Percentiles rank a stretch among this genome's conserved stretches.
Conservation (phyloP, 768 basidiomycete genomes). For the Tylopilus vinaceipallidus region DNA sequence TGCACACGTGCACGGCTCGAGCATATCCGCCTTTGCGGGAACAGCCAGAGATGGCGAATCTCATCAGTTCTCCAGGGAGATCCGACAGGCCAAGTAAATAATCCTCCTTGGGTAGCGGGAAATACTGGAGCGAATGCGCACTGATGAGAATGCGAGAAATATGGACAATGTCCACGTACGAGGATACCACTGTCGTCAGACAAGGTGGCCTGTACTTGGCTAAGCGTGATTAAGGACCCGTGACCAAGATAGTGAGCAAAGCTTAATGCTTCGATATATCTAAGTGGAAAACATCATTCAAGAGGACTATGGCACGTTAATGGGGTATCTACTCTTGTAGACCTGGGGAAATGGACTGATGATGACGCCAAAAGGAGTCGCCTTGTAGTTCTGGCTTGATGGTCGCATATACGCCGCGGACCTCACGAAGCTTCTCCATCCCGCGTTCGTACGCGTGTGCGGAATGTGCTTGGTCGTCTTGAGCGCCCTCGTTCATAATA, state of each 20-base stretch:
- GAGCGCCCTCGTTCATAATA: constrained; percentile 44
- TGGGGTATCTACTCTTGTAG: constrained; percentile 62
- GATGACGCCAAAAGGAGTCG: constrained; percentile 75
- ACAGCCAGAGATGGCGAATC: constrained; percentile 86
- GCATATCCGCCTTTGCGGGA: constrained; percentile 61
- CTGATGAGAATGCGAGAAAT: constrained; percentile 7
- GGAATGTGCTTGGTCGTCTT: constrained; percentile 28
- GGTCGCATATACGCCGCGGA: constrained; percentile 59
- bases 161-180: constrained; percentile 43
- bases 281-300: constrained; percentile 20
- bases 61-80: constrained; percentile 96
- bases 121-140: constrained; percentile 50
- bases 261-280: constrained; percentile 88
- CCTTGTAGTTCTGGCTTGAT: constrained; percentile 62
- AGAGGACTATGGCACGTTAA: background rate
- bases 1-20: constrained; percentile 61
- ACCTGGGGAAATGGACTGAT: constrained; percentile 72
- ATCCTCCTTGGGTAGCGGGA: constrained; percentile 74
- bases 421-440: constrained; percentile 61
- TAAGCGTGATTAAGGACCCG: constrained; percentile 61
- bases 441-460: constrained; percentile 49
- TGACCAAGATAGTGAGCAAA: constrained; percentile 84
- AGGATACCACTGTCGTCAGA: constrained; percentile 58
- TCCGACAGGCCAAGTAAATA: constrained; percentile 93
- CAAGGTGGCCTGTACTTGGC: constrained; percentile 64